Percentiles rank a stretch among this genome's conserved stretches.
phyloP scores from a whole-genome alignment of 495 filamentous ascomycete species.

The Pseudomonodictys pantanalensis region DNA sequence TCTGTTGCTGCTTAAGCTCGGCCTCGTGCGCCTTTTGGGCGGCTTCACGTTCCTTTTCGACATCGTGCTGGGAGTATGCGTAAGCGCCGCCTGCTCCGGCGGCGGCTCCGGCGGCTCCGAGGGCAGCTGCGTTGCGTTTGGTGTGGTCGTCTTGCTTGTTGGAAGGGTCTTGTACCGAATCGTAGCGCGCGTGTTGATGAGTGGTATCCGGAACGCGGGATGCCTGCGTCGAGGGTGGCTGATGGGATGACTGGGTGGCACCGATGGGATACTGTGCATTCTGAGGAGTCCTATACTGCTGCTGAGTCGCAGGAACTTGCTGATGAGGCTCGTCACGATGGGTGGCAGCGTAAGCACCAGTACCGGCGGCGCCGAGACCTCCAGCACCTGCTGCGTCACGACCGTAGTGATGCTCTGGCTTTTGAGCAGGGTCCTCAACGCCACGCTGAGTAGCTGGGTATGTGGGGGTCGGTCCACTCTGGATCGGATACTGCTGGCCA shows the following conservation, averaged over 20 bases:
- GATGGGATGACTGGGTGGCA: no score
- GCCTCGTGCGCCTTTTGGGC: constrained; percentile 8
- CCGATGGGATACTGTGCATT: no score
- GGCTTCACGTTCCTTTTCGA: constrained; percentile 19
- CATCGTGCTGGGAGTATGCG: constrained; percentile 31
- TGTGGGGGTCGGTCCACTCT: no score
- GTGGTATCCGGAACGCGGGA: no score
- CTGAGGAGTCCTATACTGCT: no score
- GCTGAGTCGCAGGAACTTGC: background rate
- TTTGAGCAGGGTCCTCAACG: no score
- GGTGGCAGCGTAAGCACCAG: constrained; percentile 7
- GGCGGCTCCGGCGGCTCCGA: constrained; percentile 7
- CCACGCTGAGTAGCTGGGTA: background rate
- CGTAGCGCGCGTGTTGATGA: constrained; percentile 18
- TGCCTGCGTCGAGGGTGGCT: background rate
- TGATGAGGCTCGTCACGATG: background rate
- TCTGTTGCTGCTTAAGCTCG: constrained; percentile 16
- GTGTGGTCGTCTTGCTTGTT: constrained; percentile 6
- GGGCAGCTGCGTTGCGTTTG: constrained; percentile 18
- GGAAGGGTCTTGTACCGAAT: constrained; percentile 16
- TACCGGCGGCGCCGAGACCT: constrained; percentile 20
- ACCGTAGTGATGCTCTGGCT: constrained; percentile 22
- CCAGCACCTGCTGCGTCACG: constrained; percentile 23
- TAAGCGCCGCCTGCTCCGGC: constrained; percentile 25
- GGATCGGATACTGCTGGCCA: background rate